Evolutionary conservation across 805 yeast species (phyloP), one percentile per base, ranked within the genome.

Genomic region (Candida ulmi): DNA sequence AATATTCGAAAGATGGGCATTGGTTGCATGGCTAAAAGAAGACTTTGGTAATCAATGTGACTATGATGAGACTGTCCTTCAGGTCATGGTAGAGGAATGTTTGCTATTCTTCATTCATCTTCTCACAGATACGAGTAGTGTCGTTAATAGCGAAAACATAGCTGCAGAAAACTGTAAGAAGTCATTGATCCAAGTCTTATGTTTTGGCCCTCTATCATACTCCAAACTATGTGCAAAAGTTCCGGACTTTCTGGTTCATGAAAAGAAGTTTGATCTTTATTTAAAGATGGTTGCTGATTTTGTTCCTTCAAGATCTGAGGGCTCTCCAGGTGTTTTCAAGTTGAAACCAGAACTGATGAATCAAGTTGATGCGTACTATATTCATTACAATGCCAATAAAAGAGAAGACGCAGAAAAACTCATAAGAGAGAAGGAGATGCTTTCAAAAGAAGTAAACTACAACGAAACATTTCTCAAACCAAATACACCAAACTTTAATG

Each of bases 171-270:
- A 79, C 37, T 71, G 88, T 23, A 68, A 65, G 41, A 70, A 74
- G 32, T 96, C 90, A 50, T 77, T 91, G n/a, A 68, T 88, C 17
- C 97, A 93, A 53, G 72, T 78, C 2, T 65, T 91, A n/a, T 80
- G 95, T 46, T 85, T 87, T 64, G 78, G 80, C 24, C 80, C 83
- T 2, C 64, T 80, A 66, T 69, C 78, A 17, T 90, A 80, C 54
- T 76, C 93, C 3, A 84, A 84, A 40, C 61, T 93, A 16, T 71
- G 81, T 41, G 63, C 75, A 2, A 73, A 70, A 13, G 71, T 88
- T 3, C 91, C 96, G 0, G 97, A 88, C 37, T 84, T 81, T 48
- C 67, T 88, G 27, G 64, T 79, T 0, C 68, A 76, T 5, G 93
- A 87, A 41, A 86, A 84, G 45, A 64, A 77, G 19, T 88, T 91